Base-by-base conservation (phyloP, 805 yeast species). In the Wickerhamomyces kurtzmanii region DNA sequence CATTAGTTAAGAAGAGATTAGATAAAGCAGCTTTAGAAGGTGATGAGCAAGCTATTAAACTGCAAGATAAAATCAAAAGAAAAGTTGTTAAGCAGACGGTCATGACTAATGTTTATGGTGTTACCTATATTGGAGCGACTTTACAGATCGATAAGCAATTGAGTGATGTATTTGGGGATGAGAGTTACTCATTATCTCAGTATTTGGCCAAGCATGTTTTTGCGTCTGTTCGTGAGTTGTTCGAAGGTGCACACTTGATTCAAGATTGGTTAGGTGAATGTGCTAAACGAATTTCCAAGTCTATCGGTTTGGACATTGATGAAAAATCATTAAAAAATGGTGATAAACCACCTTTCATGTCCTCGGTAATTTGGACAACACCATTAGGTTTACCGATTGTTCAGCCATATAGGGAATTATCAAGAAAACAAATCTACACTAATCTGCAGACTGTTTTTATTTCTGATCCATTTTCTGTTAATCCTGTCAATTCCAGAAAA, bases 61-160 rank as follows among this genome's bases (percentile, higher is more conserved):
- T 81, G 22, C 60, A 67, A 31, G 81, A 76, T 28, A 68, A 74
- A 34, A 70, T 89, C 32, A 68, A 77, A 12, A 70, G 98, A 43
- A 89, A 89, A 49, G 78, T 91, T 25, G 95, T 91, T 20, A 89
- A 89, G 49, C 98, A 89, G 51, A 85, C 98, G 0, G 97, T 89
- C 15, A 89, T 89, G 98, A 89, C 98, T 1, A 87, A 86, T 45
- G 98, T 89, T 20, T 89, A 89, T 49, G 98, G 98, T 44, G 98
- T 89, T 9, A 89, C 98, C 0, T 85, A 71, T 48, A 70, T 84
- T 36, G 98, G 98, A 12, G 98, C 97, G 0, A 72, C 84, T 12
- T 78, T 76, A 4, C 98, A 89, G 56, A 85, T 89, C 45, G 71
- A 74, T 32, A 81, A 77, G 45, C 87, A 87, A 47, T 57, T 89